Evolutionary conservation across 176 grass and related monocot genomes (phyloP), one percentile per base, ranked within the genome.

Genomic region (Raddia guianensis): DNA sequence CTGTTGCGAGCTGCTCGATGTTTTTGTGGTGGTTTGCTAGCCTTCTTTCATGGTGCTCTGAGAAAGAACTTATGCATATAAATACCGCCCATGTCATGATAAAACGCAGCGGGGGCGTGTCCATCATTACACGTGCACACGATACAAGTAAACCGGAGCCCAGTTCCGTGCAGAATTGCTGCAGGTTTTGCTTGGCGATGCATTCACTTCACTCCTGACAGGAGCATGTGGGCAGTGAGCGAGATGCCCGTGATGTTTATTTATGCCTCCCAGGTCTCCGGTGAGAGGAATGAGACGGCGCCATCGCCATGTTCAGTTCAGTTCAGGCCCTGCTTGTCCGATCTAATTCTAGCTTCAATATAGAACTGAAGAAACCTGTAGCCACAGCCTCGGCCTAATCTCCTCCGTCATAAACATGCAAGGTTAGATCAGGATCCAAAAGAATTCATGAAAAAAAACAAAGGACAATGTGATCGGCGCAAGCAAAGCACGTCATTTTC

Each of bases 241-340:
- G 51, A 75, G 84, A 75, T 81, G 71, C 78, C 45, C 85, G 79
- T 77, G 85, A 63, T 16, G 14, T 70, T 68, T 61, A 52, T 70
- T 71, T 76, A 63, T 54, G 78, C 56, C 2, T 9, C 3, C 37
- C 15, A 3, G 21, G 12, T 50, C 68, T 32, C 40, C 5, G 2
- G 46, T 1, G n/a, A 19, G 0, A 9, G 14, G 7, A 54, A 54
- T 10, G 5, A 54, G 49, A 11, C 49, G 49, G 49, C 20, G 13
- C 27, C 0, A 33, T 52, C 52, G 69, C 21, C 21, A 35, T 52
- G 49, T 40, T 40, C 27, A 27, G 27, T 40, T 40, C 37, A 40
- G 37, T 49, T 49, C 68, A 49, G 68, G 32, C 3, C n/a, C 7
- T 50, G n/a, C 14, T 15, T 27, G 67, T 27, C 9, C 56, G 19